Base-by-base conservation (phyloP, 805 yeast genomes). In the Metschnikowia vanudenii region DNA sequence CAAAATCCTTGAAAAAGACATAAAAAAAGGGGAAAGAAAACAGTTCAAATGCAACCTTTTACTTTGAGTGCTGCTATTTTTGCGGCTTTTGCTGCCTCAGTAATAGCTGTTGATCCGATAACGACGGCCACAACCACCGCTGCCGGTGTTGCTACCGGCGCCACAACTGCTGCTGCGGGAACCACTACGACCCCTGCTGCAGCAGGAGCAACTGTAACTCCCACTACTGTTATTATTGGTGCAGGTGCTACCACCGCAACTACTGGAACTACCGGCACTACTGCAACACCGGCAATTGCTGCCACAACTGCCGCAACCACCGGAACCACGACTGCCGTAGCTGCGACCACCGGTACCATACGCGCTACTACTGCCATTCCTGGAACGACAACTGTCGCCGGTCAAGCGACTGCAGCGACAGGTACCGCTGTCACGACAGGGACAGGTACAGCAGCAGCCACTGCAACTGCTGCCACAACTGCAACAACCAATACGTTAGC, bases 331-430 rank as follows among this genome's bases (percentile, higher is more conserved):
- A 5, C 19, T 14, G 38, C 58, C 12, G 38, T 57, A 8, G 45
- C 54, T 17, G 51, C 58, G 5, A 53, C 59, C 5, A 50, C 59
- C 13, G 47, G 53, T 24, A 41, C 61, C 12, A n/a, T n/a, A n/a
- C n/a, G n/a, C n/a, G n/a, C n/a, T n/a, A n/a, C n/a, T n/a, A n/a
- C n/a, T n/a, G n/a, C n/a, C n/a, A n/a, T n/a, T n/a, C n/a, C n/a
- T n/a, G n/a, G n/a, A n/a, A 47, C 58, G 4, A 52, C 61, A 4
- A 46, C 59, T 6, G 46, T 61, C 12, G 46, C 61, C 11, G 51
- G 47, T 16, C 51, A 56, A 17, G 51, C 50, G 16, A 48, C 58
- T 4, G 46, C 57, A 3, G 49, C 59, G 3, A 45, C 57, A 5
- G 49, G 59, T 3, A 45, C 60, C 11, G 46, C 59, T 9, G 44